phyloP scores from a whole-genome alignment of 2,329 filamentous ascomycete species.

The Aspergillus sp. region DNA sequence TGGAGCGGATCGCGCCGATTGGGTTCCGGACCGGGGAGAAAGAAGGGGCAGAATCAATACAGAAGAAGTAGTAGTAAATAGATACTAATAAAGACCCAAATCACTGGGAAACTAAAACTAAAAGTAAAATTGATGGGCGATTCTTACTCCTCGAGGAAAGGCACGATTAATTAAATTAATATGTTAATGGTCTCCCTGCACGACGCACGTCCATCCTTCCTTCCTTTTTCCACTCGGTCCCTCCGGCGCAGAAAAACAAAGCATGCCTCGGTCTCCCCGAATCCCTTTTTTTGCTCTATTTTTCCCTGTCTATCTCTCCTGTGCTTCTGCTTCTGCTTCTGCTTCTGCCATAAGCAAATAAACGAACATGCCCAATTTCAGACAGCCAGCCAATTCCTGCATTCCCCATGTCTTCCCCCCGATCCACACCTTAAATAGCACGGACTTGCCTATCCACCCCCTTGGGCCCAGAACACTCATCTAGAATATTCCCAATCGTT shows the following conservation, averaged over 20 bases:
- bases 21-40: not conserved
- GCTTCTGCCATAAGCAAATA: no score
- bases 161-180: no score
- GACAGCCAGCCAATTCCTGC: not conserved
- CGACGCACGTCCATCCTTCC: no score
- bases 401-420: not conserved
- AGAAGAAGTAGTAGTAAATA: no score
- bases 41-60: not conserved
- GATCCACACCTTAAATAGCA: not conserved
- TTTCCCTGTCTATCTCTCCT: no score
- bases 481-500: not conserved
- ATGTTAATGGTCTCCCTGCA: no score
- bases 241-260: not conserved
- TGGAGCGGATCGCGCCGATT: not conserved
- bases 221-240: no score
- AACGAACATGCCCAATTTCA: not conserved
- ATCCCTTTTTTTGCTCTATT: not conserved
- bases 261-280: not conserved
- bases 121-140: no score
- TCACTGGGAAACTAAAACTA: no score
- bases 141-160: no score
- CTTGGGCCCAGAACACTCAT: not conserved
- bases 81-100: no score
- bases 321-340: no score
- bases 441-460: not conserved